Evolutionary conservation across 2,329 filamentous ascomycete species (phyloP).

Genomic region (Taxawa tesnikishii): DNA sequence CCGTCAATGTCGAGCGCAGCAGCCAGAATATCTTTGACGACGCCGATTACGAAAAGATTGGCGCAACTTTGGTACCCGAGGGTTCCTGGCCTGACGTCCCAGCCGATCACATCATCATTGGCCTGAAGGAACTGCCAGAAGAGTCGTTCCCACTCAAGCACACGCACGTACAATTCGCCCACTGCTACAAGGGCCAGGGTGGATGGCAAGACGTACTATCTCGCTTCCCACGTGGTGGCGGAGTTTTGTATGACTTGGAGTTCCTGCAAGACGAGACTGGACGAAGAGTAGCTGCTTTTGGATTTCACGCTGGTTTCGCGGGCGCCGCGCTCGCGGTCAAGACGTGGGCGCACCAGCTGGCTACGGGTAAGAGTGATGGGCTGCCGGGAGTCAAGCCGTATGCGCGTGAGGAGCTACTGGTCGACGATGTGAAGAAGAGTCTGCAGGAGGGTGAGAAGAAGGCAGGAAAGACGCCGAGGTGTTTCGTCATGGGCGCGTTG

Average conservation of each 20-base stretch:
- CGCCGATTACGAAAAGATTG: conserved; percentile 26
- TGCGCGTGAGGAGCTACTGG: conserved; percentile 61
- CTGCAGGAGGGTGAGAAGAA: conserved; percentile 56
- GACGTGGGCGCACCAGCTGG: conserved; percentile 74
- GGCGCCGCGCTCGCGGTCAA: conserved; percentile 51
- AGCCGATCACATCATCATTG: conserved; percentile 25
- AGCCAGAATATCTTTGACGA: conserved; percentile 26
- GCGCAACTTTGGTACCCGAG: conserved; percentile 25
- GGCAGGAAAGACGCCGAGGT: conserved; percentile 54
- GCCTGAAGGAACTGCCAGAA: conserved; percentile 30
- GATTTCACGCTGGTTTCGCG: conserved; percentile 62
- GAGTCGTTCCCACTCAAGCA: conserved; percentile 61
- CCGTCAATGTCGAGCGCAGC: conserved; percentile 26
- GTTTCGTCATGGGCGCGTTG: conserved; percentile 70
- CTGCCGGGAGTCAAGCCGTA: conserved; percentile 57
- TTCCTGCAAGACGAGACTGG: conserved; percentile 67
- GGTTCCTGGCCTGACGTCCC: conserved; percentile 28
- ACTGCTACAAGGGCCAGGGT: conserved; percentile 41
- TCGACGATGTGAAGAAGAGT: conserved; percentile 60
- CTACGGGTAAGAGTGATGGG: conserved; percentile 51
- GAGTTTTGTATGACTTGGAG: conserved; percentile 73
- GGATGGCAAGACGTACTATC: conserved; percentile 72
- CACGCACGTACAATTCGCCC: conserved; percentile 32
- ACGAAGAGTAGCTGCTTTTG: conserved; percentile 59
- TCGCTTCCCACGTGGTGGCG: conserved; percentile 64